Evolutionary conservation across 768 basidiomycete genomes (phyloP).

Genomic region (Antrodiella citrinella): DNA sequence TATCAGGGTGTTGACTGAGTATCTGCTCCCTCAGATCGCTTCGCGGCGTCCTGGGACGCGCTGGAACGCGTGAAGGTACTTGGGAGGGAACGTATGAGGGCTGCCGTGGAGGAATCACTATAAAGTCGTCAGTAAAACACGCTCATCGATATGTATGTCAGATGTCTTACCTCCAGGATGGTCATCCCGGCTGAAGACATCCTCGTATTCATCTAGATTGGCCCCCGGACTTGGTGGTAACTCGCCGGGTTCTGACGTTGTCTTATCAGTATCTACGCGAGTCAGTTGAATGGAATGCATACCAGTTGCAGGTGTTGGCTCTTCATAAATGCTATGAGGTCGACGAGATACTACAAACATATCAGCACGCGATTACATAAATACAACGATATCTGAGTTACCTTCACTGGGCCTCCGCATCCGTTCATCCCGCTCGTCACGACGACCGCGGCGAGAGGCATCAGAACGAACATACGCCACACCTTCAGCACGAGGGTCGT

Average conservation of each 20-base stretch:
- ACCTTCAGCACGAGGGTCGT: neutral
- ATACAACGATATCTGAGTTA: neutral
- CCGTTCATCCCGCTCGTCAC: neutral
- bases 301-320: neutral
- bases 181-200: neutral
- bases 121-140: too few relatives aligned
- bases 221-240: neutral
- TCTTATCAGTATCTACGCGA: too few relatives aligned
- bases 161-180: neutral
- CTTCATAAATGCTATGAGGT: neutral
- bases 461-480: neutral
- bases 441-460: neutral
- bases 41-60: too few relatives aligned
- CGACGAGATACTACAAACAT: neutral
- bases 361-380: neutral
- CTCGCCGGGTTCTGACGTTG: neutral
- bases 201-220: neutral
- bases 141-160: too few relatives aligned
- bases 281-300: too few relatives aligned
- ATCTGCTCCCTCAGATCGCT: neutral
- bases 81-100: neutral
- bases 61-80: neutral
- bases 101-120: neutral
- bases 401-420: slow-evolving; percentile 5
- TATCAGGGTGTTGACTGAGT: neutral